Percentiles rank a stretch among this genome's conserved stretches.
Evolutionary conservation across 2,329 filamentous ascomycete species (phyloP).

Genomic region (Fusarium goolgardi): DNA sequence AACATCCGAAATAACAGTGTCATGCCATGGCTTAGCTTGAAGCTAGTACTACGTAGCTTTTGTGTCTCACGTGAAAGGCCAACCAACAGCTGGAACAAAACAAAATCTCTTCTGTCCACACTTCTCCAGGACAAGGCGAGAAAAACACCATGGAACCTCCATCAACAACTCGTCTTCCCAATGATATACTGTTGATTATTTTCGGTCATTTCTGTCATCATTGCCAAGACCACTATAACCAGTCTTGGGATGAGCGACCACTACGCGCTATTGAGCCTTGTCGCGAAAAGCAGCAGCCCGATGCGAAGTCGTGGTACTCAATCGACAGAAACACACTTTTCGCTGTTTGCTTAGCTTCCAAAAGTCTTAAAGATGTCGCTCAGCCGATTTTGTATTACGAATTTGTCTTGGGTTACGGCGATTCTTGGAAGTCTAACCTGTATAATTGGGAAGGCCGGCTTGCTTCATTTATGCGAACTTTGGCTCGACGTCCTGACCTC

Average conservation of each 20-base stretch:
- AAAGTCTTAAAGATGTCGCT: background rate
- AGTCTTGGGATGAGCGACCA: background rate
- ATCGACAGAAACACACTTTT: background rate
- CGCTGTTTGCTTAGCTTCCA: background rate
- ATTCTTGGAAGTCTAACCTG: background rate
- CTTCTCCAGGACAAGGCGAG: background rate
- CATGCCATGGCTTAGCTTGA: background rate
- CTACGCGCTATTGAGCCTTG: background rate
- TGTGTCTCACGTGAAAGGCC: background rate
- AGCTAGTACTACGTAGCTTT: background rate
- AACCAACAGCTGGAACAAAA: background rate
- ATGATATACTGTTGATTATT: background rate
- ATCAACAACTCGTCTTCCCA: background rate
- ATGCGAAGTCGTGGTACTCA: background rate
- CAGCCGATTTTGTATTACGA: background rate
- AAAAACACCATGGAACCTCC: background rate
- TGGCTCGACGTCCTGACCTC: background rate
- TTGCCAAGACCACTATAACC: background rate
- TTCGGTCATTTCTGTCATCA: background rate
- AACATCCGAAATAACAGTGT: background rate
- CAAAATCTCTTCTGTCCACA: background rate
- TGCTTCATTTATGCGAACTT: background rate
- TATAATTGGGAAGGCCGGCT: background rate
- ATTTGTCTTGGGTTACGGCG: background rate
- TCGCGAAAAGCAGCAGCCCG: background rate